Base-by-base conservation (phyloP, 2,329 filamentous ascomycete species). In the Ascochyta fabae region DNA sequence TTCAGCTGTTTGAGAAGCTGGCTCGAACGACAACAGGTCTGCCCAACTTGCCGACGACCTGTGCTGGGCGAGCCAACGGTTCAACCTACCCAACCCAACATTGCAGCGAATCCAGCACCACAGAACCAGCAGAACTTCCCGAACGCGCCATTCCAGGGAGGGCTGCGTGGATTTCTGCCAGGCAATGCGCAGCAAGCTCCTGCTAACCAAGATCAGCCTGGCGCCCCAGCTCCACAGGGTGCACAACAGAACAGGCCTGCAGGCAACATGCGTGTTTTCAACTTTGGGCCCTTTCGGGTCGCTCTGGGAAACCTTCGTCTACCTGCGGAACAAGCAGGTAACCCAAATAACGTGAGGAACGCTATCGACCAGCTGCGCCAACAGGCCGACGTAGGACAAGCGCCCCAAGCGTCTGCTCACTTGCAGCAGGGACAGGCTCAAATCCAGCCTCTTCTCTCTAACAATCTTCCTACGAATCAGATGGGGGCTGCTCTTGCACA, bases 21-120 rank as follows among this genome's bases (percentile, higher is more conserved):
- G 95, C 83, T 99, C 26, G 95, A 99, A 79, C 84, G 95, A 61
- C 95, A 99, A 75, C 95, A 99, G 78, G 93, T 96, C 31, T 99
- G 95, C 73, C 95, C 95, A 6, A 99, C 92, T 2, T 99, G 95
- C 74, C 87, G 95, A 65, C 86, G 90, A 46, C 88, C 94, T 15
- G 95, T 96, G 15, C 79, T 92, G 34, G 83, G 60, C 12, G 67
- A 69, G 33, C 43, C 65, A 65, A 71, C 58, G 63, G 48, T 56
- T 27, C 64, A 61, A 58, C 70, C 53, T 55, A 71, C 56, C 59
- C 65, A 68, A 42, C 61, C 60, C 34, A 68, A 66, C 49, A 69
- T 72, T 19, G 59, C 61, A 42, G 61, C 62, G 36, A 69, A 71
- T 29, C 64, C 60, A 27, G 68, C 55, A 1, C 66, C 60, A 52